These are phyloP conservation scores for Carex sylvatica DNA, from an alignment of 202 grass and related monocot species.

Conservation along the genomic window DNA sequence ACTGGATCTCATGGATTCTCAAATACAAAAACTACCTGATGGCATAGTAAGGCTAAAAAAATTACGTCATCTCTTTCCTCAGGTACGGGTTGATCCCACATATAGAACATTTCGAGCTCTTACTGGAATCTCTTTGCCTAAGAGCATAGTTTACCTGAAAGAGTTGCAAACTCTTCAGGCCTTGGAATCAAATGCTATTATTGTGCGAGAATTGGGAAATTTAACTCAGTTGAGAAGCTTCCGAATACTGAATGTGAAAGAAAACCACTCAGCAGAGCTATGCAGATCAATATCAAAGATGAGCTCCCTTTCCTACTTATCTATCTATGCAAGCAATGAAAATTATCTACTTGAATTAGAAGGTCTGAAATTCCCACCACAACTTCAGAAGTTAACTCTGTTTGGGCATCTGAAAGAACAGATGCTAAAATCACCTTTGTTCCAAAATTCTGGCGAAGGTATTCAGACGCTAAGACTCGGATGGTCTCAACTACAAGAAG, in stretches of 20 bases:
- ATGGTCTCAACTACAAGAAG: constrained; percentile 23
- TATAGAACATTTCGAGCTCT: background rate
- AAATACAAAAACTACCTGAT: constrained; percentile 12
- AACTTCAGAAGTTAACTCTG: constrained; percentile 12
- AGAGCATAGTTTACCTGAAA: constrained; percentile 20
- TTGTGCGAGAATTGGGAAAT: constrained; percentile 17
- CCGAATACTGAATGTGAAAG: constrained; percentile 37
- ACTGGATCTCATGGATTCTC: background rate
- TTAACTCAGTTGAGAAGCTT: constrained; percentile 36
- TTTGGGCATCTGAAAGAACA: constrained; percentile 30
- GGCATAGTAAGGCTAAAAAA: background rate
- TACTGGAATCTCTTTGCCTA: background rate
- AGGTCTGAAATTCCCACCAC: background rate
- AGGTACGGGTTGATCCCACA: background rate
- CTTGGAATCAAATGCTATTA: constrained; percentile 17
- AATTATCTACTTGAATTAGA: constrained; percentile 37
- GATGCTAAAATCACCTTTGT: constrained; percentile 17
- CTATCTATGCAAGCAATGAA: constrained; percentile 33
- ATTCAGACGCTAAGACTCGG: constrained; percentile 34
- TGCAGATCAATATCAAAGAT: constrained; percentile 35
- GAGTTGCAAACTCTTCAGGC: constrained; percentile 53
- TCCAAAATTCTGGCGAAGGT: background rate
- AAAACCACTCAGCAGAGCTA: constrained; percentile 20
- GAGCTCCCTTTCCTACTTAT: constrained; percentile 29
- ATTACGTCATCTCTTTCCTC: constrained; percentile 24